Evolutionary conservation across 257 asterid genomes (phyloP), one percentile per base, ranked within the genome.

Genomic region (Solanum pennellii): DNA sequence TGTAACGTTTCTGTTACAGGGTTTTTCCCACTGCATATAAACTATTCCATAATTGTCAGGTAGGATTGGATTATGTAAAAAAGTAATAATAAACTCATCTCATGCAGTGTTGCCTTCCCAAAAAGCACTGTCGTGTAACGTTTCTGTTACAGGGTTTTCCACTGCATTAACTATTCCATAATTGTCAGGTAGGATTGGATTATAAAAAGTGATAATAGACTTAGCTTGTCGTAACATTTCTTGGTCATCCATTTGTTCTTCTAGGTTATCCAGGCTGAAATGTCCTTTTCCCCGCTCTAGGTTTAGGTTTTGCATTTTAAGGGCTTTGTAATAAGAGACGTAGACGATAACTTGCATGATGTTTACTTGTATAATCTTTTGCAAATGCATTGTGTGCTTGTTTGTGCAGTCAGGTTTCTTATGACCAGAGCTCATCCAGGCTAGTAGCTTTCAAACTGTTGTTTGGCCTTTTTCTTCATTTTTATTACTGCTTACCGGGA

Each of bases 371-470:
- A 82, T 82, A 31, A 74, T 74, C 80, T 80, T 75, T 49, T 86
- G 87, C 59, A 60, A 73, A 89, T 89, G 86, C 77, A 52, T 89
- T 88, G 86, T 93, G 88, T 93, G 88, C 25, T 86, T 88, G 91
- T 84, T 68, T 93, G 88, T 91, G 94, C 96, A 92, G 94, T 92
- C 95, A 92, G 97, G 97, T 91, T 89, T 92, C 92, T 86, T 93
- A 88, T 93, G 91, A 77, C 91, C 89, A 66, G 92, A 87, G 90
- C 92, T 86, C 89, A 88, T 73, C 90, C 89, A 83, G 92, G 91
- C 94, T 92, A 86, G 98, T 95, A 93, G 94, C 87, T 89, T 72
- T 27, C 80, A 3, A 80, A 80, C 83, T 72, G 86, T 83, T 86
- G 89, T 84, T 52, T 13, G n/a, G 21, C 60, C 85, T 44, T 25